These are phyloP conservation scores for Chlorella sp. DNA, from an alignment of 139 green algal species.

Conservation along the genomic window DNA sequence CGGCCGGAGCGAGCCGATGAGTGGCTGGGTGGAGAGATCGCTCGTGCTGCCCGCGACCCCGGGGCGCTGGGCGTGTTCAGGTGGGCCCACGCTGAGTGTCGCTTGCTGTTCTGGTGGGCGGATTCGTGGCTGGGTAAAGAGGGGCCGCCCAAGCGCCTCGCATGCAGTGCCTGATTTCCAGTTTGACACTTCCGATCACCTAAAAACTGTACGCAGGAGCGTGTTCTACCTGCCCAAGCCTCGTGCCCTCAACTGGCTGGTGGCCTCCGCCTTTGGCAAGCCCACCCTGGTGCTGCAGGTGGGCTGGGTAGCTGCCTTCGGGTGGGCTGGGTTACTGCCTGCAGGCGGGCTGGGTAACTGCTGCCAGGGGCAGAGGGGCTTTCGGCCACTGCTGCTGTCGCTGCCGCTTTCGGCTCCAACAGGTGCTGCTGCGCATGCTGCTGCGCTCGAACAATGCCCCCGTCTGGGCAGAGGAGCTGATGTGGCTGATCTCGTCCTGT, in stretches of 20 bases:
- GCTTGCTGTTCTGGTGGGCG: too few relatives aligned
- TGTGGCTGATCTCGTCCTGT: too few relatives aligned
- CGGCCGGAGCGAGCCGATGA: slow-evolving; percentile 71
- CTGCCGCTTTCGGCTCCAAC: background rate
- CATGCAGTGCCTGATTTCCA: too few relatives aligned
- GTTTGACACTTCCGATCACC: too few relatives aligned
- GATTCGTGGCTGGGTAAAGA: too few relatives aligned
- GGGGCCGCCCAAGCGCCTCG: too few relatives aligned
- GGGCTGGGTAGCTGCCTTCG: background rate
- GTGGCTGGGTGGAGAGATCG: slow-evolving; percentile 90
- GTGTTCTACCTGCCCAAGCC: slow-evolving; percentile 92
- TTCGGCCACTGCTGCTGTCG: background rate
- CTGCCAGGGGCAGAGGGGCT: background rate
- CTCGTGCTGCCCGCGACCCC: slow-evolving; percentile 62
- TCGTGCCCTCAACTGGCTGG: slow-evolving; percentile 81
- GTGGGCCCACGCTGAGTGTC: slow-evolving; percentile 46
- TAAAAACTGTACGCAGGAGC: too few relatives aligned
- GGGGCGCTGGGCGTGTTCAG: slow-evolving; percentile 69
- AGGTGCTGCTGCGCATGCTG: background rate
- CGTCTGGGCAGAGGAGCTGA: too few relatives aligned
- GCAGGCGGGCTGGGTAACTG: background rate
- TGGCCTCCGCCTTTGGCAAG: slow-evolving; percentile 66
- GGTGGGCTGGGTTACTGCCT: too few relatives aligned
- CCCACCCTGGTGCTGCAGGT: slow-evolving; percentile 81
- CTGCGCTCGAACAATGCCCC: background rate